Base-by-base conservation (phyloP, 352 stramenopile genomes). In the Blastocystis sp. region DNA sequence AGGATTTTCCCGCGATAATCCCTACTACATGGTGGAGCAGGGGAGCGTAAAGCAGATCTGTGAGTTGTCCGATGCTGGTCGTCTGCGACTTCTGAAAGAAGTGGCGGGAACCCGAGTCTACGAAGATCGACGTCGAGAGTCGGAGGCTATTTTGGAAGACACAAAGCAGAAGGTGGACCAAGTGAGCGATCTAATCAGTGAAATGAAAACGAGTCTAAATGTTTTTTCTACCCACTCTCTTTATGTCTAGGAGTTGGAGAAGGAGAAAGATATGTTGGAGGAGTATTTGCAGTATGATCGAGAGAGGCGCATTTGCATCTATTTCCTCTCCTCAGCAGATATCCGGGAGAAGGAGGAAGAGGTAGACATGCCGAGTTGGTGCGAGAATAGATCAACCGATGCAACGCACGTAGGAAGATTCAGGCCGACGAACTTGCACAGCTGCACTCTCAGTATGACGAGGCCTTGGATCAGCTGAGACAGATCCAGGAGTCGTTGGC, bases 11-110 rank as follows among this genome's bases (percentile, higher is more conserved):
- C 96, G 97, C 84, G 95, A 93, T 37, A 99, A 99, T 91, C 97
- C 97, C n/a, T 99, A 99, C 92, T 99, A 99, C 90, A 99, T 99
- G 89, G 97, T 99, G 56, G 95, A 99, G 91, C 97, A 99, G 92
- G 97, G 97, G 41, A 99, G 99, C 89, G 97, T 99, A 26, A 98
- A 98, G 88, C 94, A 95, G 9, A 91, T 99, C 23, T 98, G 96
- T 43, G 93, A 98, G 43, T 99, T 99, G 97, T 96, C 95, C n/a
- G 97, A 99, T 91, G 91, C 91, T 2, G 95, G 99, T 90, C 93
- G 97, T 45, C 92, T 99, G 4, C 94, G 98, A 77, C 91, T 99
- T 66, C 93, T 99, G 3, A 98, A 99, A 91, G 95, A 99, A 92
- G 96, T 99, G 0, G 96, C 96, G 0, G 97, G 96, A 53, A 98